Percentiles rank a stretch among this genome's conserved stretches.
Conservation (phyloP, 23 red algal species). For the Agarophyton chilense region DNA sequence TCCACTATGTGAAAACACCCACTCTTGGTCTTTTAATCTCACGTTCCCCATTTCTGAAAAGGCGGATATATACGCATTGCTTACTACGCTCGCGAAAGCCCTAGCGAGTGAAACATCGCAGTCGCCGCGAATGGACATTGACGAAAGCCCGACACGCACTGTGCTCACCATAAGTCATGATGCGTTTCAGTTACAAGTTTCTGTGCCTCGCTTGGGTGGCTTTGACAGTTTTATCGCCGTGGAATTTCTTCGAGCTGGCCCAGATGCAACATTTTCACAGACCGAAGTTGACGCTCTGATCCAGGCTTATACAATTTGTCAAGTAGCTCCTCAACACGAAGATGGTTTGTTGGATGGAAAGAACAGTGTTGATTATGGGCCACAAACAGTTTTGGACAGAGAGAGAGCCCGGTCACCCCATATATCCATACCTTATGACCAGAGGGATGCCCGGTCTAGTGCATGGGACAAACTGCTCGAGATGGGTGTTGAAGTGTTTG, state of each 20-base stretch:
- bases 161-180: conserved; percentile 34
- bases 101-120: background rate
- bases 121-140: conserved; percentile 22
- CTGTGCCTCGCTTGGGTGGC: conserved; percentile 44
- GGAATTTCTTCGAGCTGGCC: conserved; percentile 25
- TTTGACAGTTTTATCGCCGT: conserved; percentile 36
- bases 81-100: conserved; percentile 12
- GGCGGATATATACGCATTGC: conserved; percentile 13
- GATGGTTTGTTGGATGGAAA: conserved; percentile 46
- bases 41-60: conserved; percentile 17
- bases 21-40: conserved; percentile 31
- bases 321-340: conserved; percentile 9
- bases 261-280: conserved; percentile 51
- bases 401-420: background rate
- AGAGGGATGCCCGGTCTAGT: background rate
- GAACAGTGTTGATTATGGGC: conserved; percentile 46
- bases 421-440: background rate
- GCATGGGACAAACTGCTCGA: conserved; percentile 60
- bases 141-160: conserved; percentile 49
- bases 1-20: background rate
- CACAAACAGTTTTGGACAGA: conserved; percentile 6
- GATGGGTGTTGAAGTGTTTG: conserved; percentile 64
- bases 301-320: conserved; percentile 32
- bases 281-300: conserved; percentile 52
- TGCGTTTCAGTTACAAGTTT: conserved; percentile 34